Conservation (phyloP, 805 yeast species). For the Cyberlindnera sargentensis region DNA sequence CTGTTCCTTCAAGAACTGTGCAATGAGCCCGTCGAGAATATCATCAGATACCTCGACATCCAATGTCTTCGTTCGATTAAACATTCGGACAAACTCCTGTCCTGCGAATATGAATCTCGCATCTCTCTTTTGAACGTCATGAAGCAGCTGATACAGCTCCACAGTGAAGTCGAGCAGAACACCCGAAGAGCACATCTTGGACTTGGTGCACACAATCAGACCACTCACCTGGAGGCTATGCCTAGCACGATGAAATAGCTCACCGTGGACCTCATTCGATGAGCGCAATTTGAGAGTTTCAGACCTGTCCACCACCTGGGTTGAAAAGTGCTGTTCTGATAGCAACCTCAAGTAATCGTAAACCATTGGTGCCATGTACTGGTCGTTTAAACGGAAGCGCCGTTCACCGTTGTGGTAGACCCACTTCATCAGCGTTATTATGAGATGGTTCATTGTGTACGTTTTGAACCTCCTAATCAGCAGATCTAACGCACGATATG, state of each 20-base stretch:
- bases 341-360: conserved; percentile 11
- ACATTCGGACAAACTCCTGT: neutral
- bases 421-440: conserved; percentile 19
- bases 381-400: conserved; percentile 15
- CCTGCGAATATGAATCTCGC: neutral
- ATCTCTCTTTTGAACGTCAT: neutral
- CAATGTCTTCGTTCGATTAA: conserved; percentile 2
- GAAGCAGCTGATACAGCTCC: neutral
- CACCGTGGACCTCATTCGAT: conserved; percentile 10
- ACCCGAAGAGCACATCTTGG: conserved; percentile 15
- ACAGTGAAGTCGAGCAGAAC: conserved; percentile 10
- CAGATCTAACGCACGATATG: no score
- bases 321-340: conserved; percentile 11
- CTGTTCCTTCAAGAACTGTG: conserved; percentile 1
- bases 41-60: conserved; percentile 1
- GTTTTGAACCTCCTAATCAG: neutral
- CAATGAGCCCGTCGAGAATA: conserved; percentile 5
- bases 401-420: conserved; percentile 8
- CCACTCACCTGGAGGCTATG: conserved; percentile 16
- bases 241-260: conserved; percentile 23
- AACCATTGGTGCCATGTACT: conserved; percentile 10
- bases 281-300: conserved; percentile 5
- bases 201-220: conserved; percentile 20
- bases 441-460: conserved; percentile 2
- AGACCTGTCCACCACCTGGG: conserved; percentile 9